phyloP scores from a whole-genome alignment of 2,329 filamentous ascomycete genomes.

The Epichloe glyceriae region DNA sequence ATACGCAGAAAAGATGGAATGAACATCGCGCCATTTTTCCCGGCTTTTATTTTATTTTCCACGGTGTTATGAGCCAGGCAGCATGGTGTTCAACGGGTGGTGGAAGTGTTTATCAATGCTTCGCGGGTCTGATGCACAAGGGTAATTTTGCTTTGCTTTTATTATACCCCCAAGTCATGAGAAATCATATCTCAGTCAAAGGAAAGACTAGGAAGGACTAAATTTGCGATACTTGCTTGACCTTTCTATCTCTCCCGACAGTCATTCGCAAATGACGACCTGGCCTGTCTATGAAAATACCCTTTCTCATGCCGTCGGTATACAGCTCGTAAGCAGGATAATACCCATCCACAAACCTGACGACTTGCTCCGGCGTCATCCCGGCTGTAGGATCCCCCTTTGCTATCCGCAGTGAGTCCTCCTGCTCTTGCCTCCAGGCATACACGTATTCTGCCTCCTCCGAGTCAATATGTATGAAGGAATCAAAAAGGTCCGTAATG shows the following conservation, averaged over 20 bases:
- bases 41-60: not conserved
- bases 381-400: constrained; percentile 47
- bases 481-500: constrained; percentile 37
- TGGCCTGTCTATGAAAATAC: constrained; percentile 37
- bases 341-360: constrained; percentile 57
- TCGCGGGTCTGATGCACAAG: not conserved
- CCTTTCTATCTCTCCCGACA: constrained; percentile 46
- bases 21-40: not conserved
- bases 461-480: constrained; percentile 52
- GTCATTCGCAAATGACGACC: constrained; percentile 48
- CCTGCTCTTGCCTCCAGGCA: constrained; percentile 71
- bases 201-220: not conserved
- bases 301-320: constrained; percentile 42
- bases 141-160: constrained; percentile 4
- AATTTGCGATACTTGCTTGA: constrained; percentile 16
- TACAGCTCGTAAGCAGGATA: constrained; percentile 64
- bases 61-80: not conserved
- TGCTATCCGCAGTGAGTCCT: constrained; percentile 51
- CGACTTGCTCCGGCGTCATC: constrained; percentile 73
- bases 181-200: not conserved
- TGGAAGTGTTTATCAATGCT: not conserved
- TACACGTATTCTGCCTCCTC: constrained; percentile 66
- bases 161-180: not conserved
- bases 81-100: constrained; percentile 1
- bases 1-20: not conserved